These are phyloP conservation scores for Penicillium desertorum DNA, from an alignment of 495 filamentous ascomycete genomes.

Conservation along the genomic window DNA sequence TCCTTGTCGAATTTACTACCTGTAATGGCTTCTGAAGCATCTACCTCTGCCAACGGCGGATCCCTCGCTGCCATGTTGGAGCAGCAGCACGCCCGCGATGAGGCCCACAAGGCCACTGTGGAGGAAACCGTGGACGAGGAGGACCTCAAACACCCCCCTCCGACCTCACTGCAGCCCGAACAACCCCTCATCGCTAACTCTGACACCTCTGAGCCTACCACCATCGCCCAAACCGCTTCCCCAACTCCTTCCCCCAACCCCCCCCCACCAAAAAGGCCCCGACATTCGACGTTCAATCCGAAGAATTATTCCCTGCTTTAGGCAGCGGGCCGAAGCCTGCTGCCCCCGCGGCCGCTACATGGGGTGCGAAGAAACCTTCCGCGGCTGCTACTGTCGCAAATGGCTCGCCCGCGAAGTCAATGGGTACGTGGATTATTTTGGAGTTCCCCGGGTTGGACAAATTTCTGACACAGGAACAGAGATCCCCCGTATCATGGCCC, in stretches of 20 bases:
- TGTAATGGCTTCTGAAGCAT: constrained; percentile 50
- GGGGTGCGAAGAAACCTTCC: constrained; percentile 61
- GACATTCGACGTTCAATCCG: constrained; percentile 74
- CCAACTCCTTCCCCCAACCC: constrained; percentile 35
- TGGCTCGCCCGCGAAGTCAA: constrained; percentile 49
- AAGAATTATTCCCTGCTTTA: constrained; percentile 86
- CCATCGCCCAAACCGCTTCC: constrained; percentile 21
- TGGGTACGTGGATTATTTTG: constrained; percentile 33
- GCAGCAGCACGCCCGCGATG: constrained; percentile 68
- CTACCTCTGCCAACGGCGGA: constrained; percentile 40
- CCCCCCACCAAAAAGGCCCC: constrained; percentile 46
- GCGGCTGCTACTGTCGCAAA: constrained; percentile 60
- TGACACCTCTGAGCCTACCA: constrained; percentile 18
- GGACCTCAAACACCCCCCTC: constrained; percentile 60
- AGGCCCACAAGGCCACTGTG: constrained; percentile 65
- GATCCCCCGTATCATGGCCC: constrained; percentile 59
- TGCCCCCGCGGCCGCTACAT: constrained; percentile 62
- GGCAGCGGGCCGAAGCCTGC: constrained; percentile 68
- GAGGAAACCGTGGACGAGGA: constrained; percentile 82
- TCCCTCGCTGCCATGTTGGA: constrained; percentile 72
- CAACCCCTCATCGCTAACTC: constrained; percentile 26
- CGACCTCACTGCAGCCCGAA: constrained; percentile 45
- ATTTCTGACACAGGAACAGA: constrained; percentile 23
- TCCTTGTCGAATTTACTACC: constrained; percentile 9
- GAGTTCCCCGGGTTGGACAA: not conserved